Evolutionary conservation across 2,329 filamentous ascomycete species (phyloP).

Genomic region (Cercospora brassicicola): DNA sequence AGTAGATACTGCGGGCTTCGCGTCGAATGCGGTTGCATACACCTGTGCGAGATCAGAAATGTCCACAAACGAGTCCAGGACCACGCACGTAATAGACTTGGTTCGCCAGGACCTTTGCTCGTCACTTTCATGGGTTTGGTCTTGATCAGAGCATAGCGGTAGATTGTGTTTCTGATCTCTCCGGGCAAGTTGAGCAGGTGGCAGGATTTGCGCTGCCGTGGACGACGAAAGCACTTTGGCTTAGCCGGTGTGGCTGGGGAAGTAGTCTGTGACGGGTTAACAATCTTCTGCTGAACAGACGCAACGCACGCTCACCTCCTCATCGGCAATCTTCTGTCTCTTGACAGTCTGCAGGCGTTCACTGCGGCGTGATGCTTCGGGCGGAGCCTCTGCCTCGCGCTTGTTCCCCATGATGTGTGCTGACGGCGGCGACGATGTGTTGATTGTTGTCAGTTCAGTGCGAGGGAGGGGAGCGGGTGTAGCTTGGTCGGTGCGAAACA

Average conservation of each 20-base stretch:
- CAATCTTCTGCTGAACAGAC: neutral
- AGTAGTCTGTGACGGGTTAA: conserved; percentile 3
- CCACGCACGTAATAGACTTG: conserved; percentile 9
- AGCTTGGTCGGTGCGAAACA: neutral
- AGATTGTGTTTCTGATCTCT: conserved; percentile 19
- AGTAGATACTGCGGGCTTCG: conserved; percentile 14
- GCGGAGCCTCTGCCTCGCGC: conserved; percentile 4
- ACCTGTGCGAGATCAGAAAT: conserved; percentile 1
- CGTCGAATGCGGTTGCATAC: conserved; percentile 13
- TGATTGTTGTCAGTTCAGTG: neutral
- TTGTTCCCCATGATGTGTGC: neutral
- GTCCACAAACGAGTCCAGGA: neutral
- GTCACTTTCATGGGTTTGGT: conserved; percentile 2
- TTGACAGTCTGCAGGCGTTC: conserved; percentile 17
- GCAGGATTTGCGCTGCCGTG: conserved; percentile 16
- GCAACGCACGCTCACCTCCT: neutral
- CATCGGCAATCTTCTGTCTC: neutral
- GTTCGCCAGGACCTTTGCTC: conserved; percentile 12
- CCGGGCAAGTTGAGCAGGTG: conserved; percentile 15
- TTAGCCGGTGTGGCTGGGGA: neutral
- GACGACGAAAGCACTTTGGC: conserved; percentile 17
- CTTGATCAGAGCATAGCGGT: conserved; percentile 6
- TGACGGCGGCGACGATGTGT: neutral
- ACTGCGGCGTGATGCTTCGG: conserved; percentile 7
- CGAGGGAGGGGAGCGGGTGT: neutral